Evolutionary conservation across 2,329 filamentous ascomycete species (phyloP).

Genomic region (Lecanosticta acicola): DNA sequence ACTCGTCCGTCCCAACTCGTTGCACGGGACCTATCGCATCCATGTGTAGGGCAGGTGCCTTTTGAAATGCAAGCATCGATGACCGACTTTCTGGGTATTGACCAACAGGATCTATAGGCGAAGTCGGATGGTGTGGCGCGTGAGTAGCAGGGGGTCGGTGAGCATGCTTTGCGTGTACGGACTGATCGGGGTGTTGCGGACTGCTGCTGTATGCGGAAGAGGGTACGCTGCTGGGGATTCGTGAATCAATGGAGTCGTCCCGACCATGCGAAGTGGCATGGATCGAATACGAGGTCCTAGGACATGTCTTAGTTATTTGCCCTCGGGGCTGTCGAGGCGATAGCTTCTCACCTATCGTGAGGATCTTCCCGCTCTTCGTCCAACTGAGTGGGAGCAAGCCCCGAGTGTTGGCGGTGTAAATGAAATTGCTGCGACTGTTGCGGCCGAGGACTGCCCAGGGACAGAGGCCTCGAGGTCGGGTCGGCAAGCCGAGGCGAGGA

Average conservation of each 20-base stretch:
- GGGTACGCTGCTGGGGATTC: slow-evolving; percentile 18
- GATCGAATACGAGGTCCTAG: slow-evolving; percentile 18
- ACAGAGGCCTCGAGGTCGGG: slow-evolving; percentile 26
- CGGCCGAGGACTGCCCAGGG: slow-evolving; percentile 30
- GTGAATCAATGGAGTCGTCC: slow-evolving; percentile 26
- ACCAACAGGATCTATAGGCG: slow-evolving; percentile 23
- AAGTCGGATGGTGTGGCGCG: slow-evolving; percentile 23
- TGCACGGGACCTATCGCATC: slow-evolving; percentile 31
- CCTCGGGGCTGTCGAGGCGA: background rate
- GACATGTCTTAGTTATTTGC: too few relatives aligned
- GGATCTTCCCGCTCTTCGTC: background rate
- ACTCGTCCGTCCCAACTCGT: slow-evolving; percentile 32
- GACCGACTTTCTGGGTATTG: slow-evolving; percentile 14
- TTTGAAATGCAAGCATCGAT: slow-evolving; percentile 22
- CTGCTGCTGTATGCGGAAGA: slow-evolving; percentile 24
- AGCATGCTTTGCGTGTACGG: slow-evolving; percentile 26
- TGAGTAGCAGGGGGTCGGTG: slow-evolving; percentile 21
- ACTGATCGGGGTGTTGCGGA: slow-evolving; percentile 24
- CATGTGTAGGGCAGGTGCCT: slow-evolving; percentile 31
- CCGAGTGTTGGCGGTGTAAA: background rate
- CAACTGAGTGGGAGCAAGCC: background rate
- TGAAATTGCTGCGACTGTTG: slow-evolving; percentile 12
- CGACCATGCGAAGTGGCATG: slow-evolving; percentile 19
- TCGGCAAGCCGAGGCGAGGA: slow-evolving; percentile 36
- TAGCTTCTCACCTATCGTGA: slow-evolving; percentile 2